Base-by-base conservation (phyloP, 371 early-diverging fungal species). In the Circinella umbellata region DNA sequence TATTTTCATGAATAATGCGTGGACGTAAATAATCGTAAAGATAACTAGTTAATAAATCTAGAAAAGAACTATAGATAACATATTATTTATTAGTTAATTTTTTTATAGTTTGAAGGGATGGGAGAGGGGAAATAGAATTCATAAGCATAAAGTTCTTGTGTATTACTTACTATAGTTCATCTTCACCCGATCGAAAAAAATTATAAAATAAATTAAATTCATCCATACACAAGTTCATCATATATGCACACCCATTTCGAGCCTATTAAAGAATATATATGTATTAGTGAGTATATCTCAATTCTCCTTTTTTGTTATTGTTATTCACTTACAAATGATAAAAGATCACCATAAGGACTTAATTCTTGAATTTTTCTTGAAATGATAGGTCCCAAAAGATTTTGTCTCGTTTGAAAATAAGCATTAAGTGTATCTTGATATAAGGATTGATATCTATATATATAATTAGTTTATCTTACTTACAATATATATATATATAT, bases 11-110 rank as follows among this genome's bases (percentile, higher is more conserved):
- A 61, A 95, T 90, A 49, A 97, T 93, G 4, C 92, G 82, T 37
- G 97, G 95, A 5, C 97, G 89, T 20, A 96, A 85, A 60, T 92
- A 87, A 69, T 96, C 94, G 71, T 94, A 93, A 27, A 97, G 82
- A 69, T 89, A 81, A 63, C 86, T 83, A 46, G 85, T 80, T 9
- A 91, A 67, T 0, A 80, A 70, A 68, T 94, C 93, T 20, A 95
- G 75, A 70, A 92, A 93, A 20, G 82, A 83, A 49, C 93, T 94
- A 69, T 14, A 48, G 0, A 36, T 9, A 34, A 42, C 20, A 46
- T 55, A 37, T 36, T 54, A 27, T 27, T 27, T 27, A 27, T 27
- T 37, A 27, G 39, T 38, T 42, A 17, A 11, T 48, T 18, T 18
- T 18, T 14, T 67, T 39, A 9, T 27, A 27, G 60, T 34, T 37